These are phyloP conservation scores for Orbilia blumenaviensis DNA, from an alignment of 2,329 filamentous ascomycete species.

Conservation along the genomic window DNA sequence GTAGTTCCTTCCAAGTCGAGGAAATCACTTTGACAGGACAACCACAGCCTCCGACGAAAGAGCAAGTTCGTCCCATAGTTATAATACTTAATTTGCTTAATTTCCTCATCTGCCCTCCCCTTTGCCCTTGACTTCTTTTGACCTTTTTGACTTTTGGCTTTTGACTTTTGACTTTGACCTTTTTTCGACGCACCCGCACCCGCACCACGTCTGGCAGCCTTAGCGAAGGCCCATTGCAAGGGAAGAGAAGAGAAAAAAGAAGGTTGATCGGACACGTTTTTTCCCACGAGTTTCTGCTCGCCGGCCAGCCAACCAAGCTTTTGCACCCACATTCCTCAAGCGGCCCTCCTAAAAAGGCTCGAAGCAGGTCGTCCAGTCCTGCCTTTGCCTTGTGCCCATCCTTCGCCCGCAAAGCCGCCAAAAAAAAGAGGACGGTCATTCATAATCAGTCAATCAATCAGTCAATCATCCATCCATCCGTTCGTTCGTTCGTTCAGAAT, in stretches of 20 bases:
- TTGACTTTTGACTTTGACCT: too few species aligned
- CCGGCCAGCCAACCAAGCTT: constrained; percentile 34
- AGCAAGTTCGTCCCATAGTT: constrained; percentile 31
- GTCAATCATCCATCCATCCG: not conserved
- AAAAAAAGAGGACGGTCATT: not conserved
- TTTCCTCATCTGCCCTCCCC: not conserved
- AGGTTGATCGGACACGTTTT: constrained; percentile 54
- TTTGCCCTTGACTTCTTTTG: not conserved
- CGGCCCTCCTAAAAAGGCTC: constrained; percentile 42
- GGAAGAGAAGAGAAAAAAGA: constrained; percentile 30
- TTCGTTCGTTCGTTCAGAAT: too few species aligned
- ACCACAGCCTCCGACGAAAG: constrained; percentile 10
- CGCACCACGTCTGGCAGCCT: constrained; percentile 39
- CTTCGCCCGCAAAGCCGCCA: not conserved
- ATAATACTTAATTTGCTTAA: constrained; percentile 10
- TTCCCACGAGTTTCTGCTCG: constrained; percentile 42
- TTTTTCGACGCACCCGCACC: constrained; percentile 36
- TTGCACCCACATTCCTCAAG: constrained; percentile 53
- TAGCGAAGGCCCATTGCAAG: constrained; percentile 34
- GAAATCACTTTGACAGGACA: constrained; percentile 28
- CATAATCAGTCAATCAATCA: not conserved
- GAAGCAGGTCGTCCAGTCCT: constrained; percentile 1
- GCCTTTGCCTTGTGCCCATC: too few species aligned
- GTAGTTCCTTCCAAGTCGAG: constrained; percentile 47
- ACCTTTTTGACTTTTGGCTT: not conserved